Percentiles rank a stretch among this genome's conserved stretches.
phyloP scores from a whole-genome alignment of 257 asterid species.

The Cinchona pubescens region DNA sequence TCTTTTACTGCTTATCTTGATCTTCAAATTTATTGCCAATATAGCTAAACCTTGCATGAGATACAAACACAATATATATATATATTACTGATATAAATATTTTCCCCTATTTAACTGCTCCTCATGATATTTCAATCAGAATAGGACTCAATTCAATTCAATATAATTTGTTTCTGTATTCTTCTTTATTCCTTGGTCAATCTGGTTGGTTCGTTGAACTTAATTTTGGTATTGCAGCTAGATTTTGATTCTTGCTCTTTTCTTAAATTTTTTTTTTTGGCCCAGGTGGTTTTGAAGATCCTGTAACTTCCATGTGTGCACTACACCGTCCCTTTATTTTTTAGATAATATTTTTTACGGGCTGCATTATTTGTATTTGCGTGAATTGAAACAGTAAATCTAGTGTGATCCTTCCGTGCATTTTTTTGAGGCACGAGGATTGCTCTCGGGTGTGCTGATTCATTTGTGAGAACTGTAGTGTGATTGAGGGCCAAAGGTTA shows the following conservation, averaged over 20 bases:
- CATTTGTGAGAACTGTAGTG: background rate
- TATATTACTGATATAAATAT: no score
- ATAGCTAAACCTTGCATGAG: background rate
- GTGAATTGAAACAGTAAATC: no score
- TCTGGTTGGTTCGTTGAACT: no score
- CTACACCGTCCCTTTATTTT: background rate
- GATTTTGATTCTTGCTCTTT: background rate
- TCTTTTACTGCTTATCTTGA: background rate
- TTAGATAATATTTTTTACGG: background rate
- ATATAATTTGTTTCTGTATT: background rate
- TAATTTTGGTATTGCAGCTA: background rate
- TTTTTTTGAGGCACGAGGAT: background rate
- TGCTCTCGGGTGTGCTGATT: background rate
- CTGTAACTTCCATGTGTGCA: background rate
- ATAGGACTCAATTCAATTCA: background rate
- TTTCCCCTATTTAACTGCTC: background rate
- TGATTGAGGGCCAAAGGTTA: background rate
- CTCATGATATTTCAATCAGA: background rate
- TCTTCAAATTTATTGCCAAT: background rate
- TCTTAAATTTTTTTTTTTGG: no score
- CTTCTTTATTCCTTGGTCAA: background rate
- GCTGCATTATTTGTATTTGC: background rate
- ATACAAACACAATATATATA: no score
- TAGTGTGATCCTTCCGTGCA: background rate
- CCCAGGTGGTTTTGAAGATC: slow-evolving; percentile 12